phyloP scores from a whole-genome alignment of 1,284 basidiomycete species.

The Wallemia ichthyophaga region DNA sequence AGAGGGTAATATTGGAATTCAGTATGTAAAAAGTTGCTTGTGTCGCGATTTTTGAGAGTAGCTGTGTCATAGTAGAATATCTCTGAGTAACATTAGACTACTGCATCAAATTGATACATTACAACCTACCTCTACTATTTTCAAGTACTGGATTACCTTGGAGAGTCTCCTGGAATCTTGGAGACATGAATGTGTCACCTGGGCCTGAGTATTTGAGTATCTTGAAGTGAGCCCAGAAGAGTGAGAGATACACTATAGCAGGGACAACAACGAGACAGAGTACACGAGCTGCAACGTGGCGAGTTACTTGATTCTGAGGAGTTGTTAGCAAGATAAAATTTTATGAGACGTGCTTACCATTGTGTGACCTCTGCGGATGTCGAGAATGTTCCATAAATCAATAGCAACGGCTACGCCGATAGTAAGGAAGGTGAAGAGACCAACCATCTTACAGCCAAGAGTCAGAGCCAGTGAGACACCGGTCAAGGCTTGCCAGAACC shows the following conservation, averaged over 20 bases:
- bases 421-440: slow-evolving; percentile 63
- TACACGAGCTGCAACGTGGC: slow-evolving; percentile 62
- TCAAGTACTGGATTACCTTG: slow-evolving; percentile 68
- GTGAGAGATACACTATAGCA: slow-evolving; percentile 63
- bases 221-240: slow-evolving; percentile 89
- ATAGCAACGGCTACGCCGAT: slow-evolving; percentile 72
- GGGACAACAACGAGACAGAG: slow-evolving; percentile 68
- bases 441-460: slow-evolving; percentile 95
- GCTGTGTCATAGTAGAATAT: slow-evolving; percentile 75
- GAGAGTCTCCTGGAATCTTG: slow-evolving; percentile 89
- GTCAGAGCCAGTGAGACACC: slow-evolving; percentile 82
- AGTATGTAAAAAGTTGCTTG: slow-evolving; percentile 77
- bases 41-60: slow-evolving; percentile 66
- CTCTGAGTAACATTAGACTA: slow-evolving; percentile 23
- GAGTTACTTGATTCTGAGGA: slow-evolving; percentile 54
- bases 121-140: slow-evolving; percentile 43
- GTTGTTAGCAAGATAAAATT: not conserved
- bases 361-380: slow-evolving; percentile 46
- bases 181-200: slow-evolving; percentile 90
- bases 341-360: slow-evolving; percentile 29
- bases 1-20: slow-evolving; percentile 69
- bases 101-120: not conserved
- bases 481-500: slow-evolving; percentile 72
- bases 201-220: slow-evolving; percentile 69
- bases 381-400: slow-evolving; percentile 83